These are phyloP conservation scores for Begonia fuchsioides DNA, from an alignment of 306 rosid genomes.

Conservation along the genomic window DNA sequence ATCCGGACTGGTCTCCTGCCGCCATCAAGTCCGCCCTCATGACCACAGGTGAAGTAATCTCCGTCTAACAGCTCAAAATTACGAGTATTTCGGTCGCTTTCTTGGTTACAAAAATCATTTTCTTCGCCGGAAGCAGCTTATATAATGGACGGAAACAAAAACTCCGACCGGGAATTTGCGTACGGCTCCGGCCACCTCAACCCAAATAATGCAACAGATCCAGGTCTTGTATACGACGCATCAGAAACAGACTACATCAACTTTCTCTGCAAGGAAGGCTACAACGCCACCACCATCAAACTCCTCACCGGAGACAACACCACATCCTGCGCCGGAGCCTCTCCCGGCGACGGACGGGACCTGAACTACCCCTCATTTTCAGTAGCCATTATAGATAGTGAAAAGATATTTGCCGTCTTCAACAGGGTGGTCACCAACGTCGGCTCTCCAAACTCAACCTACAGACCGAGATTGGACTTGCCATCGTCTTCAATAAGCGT, in stretches of 20 bases:
- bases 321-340: conserved; percentile 7
- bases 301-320: conserved; percentile 3
- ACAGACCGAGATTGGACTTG: background rate
- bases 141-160: background rate
- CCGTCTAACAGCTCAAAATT: too few relatives aligned
- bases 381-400: conserved; percentile 9
- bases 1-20: conserved; percentile 21
- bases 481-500: conserved; percentile 3
- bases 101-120: background rate
- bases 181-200: conserved; percentile 16
- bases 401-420: conserved; percentile 13
- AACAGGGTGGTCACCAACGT: conserved; percentile 19
- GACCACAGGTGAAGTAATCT: conserved; percentile 14
- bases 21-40: conserved; percentile 21
- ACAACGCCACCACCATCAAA: conserved; percentile 8
- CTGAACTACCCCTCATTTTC: conserved; percentile 23
- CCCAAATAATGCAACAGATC: conserved; percentile 10
- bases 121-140: background rate
- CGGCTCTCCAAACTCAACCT: conserved; percentile 16
- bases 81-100: too few relatives aligned
- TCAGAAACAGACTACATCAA: conserved; percentile 5
- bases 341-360: conserved; percentile 14
- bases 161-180: conserved; percentile 12
- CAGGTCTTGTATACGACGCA: conserved; percentile 4
- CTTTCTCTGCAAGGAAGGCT: conserved; percentile 22